Evolutionary conservation across 2,329 filamentous ascomycete species (phyloP), one percentile per base, ranked within the genome.

Genomic region (Magnaporthiopsis incrustans): DNA sequence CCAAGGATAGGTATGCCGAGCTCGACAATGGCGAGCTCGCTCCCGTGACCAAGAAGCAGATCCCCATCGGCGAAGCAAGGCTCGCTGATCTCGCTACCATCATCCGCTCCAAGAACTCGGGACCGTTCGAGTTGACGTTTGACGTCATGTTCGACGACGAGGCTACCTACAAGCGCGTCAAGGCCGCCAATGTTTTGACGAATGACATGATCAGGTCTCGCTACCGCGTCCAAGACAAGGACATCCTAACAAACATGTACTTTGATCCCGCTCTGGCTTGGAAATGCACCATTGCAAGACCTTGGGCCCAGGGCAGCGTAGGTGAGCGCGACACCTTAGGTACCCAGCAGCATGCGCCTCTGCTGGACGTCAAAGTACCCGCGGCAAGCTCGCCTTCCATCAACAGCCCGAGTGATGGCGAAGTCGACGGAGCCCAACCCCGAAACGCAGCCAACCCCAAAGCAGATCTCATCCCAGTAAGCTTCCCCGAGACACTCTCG

Each of bases 21-120:
- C 8, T 53, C 2, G 44, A 53, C 22, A 53, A 25, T 1, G 44
- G 44, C 18, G 22, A 53, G 44, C 44, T 53, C n/a, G 44, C 44
- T 3, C 14, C 44, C 44, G 7, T 53, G 2, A n/a, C 44, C 44
- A 53, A 53, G 7, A 53, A 53, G 22, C 14, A 25, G 7, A n/a
- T 53, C 14, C 6, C 44, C 22, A n/a, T 6, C 22, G 22, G 44
- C 22, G 44, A 53, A 14, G 44, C 44, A 22, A 53, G 2, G 2
- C 22, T 53, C 7, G 18, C 22, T 10, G 6, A 53, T 33, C 60
- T 81, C 4, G 76, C 78, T 0, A 72, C 71, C 2, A 73, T 81
- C 2, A 67, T 83, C 0, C 75, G 81, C 0, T 80, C 78, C 18
- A 85, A 84, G 68, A 83, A 82, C 59, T 73, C 80, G 0, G 81